Evolutionary conservation across 2,329 filamentous ascomycete genomes (phyloP), one percentile per base, ranked within the genome.

Genomic region (Penicillium concentricum): DNA sequence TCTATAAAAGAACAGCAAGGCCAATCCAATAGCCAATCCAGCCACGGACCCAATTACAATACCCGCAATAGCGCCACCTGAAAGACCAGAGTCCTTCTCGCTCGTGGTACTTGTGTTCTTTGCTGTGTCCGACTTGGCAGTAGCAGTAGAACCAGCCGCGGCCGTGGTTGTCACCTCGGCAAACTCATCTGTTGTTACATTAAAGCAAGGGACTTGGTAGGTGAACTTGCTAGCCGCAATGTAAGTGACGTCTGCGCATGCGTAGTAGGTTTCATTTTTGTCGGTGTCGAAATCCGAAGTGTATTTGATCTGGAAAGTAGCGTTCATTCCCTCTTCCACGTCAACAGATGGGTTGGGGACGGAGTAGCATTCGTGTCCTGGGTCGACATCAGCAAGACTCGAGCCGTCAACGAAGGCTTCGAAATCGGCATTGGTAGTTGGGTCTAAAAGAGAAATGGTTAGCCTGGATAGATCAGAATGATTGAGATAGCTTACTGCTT

Each of bases 191-290:
- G 24, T 8, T 0, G 77, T 78, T 5, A 78, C 76, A 55, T 81
- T 80, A 71, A 80, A 80, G 67, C 79, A 80, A 0, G 77, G 77
- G 10, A 78, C 72, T 35, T 74, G 68, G 2, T 67, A 75, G 0
- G 67, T 75, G 59, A 80, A 80, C 22, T 74, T 66, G 54, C 66
- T 68, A 1, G 72, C 61, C 3, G 74, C 61, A 26, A 80, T 71
- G 52, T 79, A 79, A 6, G 70, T 76, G n/a, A 80, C 70, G 54
- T 81, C 78, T 0, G 78, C 72, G 58, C 78, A 81, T 8, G 78
- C 78, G 59, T 79, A 81, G 65, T 76, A 80, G 0, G 75, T 78
- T 56, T 77, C 67, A 28, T 76, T 74, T 28, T 71, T 72, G 39
- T 76, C 73, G 5, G 69, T 72, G 34, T 76, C 76, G 34, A 72